Conservation (phyloP, 345 rosid genomes). For the Raphanus sativus region DNA sequence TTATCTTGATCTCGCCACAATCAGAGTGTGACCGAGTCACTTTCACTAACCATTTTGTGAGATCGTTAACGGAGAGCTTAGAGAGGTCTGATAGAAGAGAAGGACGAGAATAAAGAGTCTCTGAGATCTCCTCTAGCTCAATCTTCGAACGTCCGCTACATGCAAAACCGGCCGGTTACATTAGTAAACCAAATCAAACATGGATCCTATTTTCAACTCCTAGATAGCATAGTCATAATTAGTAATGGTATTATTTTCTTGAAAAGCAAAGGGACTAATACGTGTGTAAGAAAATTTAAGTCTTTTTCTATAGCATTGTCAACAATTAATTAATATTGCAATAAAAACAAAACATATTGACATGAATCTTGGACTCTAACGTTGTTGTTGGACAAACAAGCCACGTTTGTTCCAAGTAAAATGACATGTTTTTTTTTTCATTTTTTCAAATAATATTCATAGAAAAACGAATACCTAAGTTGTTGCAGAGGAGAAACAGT, state of each 20-base stretch:
- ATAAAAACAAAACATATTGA: slow-evolving; percentile 8
- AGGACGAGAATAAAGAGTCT: slow-evolving; percentile 74
- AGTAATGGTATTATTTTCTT: background rate
- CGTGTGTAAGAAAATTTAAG: slow-evolving; percentile 5
- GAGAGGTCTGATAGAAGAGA: slow-evolving; percentile 53
- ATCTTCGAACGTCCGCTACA: slow-evolving; percentile 50
- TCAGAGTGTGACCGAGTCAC: slow-evolving; percentile 35
- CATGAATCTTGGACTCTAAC: slow-evolving; percentile 14
- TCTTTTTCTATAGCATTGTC: background rate
- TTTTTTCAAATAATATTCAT: background rate
- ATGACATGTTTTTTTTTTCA: background rate
- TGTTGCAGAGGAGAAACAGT: slow-evolving; percentile 28
- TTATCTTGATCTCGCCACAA: slow-evolving; percentile 19
- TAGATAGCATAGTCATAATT: background rate
- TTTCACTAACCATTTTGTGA: slow-evolving; percentile 25
- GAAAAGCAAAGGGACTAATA: slow-evolving; percentile 12
- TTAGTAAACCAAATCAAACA: background rate
- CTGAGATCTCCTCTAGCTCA: slow-evolving; percentile 78
- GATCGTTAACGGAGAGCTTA: slow-evolving; percentile 28
- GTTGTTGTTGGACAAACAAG: slow-evolving; percentile 27
- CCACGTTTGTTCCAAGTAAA: slow-evolving; percentile 15
- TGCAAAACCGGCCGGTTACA: slow-evolving; percentile 18
- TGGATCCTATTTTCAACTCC: background rate
- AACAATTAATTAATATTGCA: background rate
- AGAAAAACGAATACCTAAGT: slow-evolving; percentile 14